These are phyloP conservation scores for Stemphylium vesicarium DNA, from an alignment of 2,329 filamentous ascomycete species.

Conservation along the genomic window DNA sequence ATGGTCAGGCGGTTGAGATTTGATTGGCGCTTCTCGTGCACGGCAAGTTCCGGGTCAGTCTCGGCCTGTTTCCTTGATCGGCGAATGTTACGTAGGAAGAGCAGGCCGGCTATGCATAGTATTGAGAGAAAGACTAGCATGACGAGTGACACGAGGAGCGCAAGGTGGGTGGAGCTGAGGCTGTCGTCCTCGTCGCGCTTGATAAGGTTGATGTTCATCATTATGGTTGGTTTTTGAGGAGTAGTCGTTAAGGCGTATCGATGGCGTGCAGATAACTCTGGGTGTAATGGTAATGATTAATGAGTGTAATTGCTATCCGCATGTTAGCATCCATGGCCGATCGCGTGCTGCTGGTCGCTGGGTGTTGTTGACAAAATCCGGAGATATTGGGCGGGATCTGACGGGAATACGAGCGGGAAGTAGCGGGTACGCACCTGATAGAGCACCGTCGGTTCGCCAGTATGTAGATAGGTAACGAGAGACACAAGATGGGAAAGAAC, in stretches of 20 bases:
- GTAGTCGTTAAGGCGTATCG: slow-evolving; percentile 30
- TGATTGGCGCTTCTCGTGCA: slow-evolving; percentile 67
- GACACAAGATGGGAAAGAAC: slow-evolving; percentile 44
- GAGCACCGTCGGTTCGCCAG: slow-evolving; percentile 21
- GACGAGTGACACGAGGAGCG: slow-evolving; percentile 80
- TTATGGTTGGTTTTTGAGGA: slow-evolving; percentile 21
- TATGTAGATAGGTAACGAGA: slow-evolving; percentile 26
- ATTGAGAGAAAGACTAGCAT: slow-evolving; percentile 77
- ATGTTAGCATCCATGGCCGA: slow-evolving; percentile 27
- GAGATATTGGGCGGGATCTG: slow-evolving; percentile 27
- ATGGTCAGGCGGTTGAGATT: slow-evolving; percentile 66
- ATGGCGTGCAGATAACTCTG: slow-evolving; percentile 27
- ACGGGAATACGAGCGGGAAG: slow-evolving; percentile 16
- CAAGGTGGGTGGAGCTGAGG: slow-evolving; percentile 69
- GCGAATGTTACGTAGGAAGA: slow-evolving; percentile 74
- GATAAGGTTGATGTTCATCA: slow-evolving; percentile 56
- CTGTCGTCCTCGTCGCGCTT: slow-evolving; percentile 57
- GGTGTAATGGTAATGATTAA: slow-evolving; percentile 29
- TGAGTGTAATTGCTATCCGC: slow-evolving; percentile 33
- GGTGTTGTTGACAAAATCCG: slow-evolving; percentile 21
- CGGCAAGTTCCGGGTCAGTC: slow-evolving; percentile 61
- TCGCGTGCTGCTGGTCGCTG: slow-evolving; percentile 9
- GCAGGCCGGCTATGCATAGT: slow-evolving; percentile 69
- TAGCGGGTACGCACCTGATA: slow-evolving; percentile 37
- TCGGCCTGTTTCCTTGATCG: slow-evolving; percentile 55